Evolutionary conservation across 805 yeast genomes (phyloP).

Genomic region (Sugiyamaella smithiae): DNA sequence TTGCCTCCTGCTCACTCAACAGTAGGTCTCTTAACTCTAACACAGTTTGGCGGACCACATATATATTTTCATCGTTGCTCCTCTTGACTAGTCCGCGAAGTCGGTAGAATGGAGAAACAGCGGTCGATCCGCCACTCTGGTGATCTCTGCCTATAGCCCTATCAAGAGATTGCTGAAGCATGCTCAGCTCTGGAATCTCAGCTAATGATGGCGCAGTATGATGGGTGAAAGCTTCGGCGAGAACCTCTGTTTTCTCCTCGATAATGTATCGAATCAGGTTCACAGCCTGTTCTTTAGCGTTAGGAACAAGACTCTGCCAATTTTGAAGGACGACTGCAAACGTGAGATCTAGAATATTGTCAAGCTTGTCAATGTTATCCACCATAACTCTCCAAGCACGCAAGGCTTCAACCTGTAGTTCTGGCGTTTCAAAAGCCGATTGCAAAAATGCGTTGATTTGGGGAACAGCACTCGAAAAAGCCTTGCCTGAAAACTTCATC

Average conservation of each 20-base stretch:
- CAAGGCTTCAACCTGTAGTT: constrained; percentile 59
- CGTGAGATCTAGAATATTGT: constrained; percentile 68
- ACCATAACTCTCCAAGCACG: constrained; percentile 67
- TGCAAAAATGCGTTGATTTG: constrained; percentile 86
- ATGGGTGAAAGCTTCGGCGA: constrained; percentile 4
- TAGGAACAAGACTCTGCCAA: constrained; percentile 51
- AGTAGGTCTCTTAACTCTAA: constrained; percentile 58
- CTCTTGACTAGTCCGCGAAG: constrained; percentile 47
- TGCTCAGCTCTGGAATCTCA: constrained; percentile 12
- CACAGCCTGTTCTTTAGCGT: constrained; percentile 50
- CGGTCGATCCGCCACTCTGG: neutral
- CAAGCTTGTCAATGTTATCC: constrained; percentile 53
- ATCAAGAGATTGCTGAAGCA: constrained; percentile 6
- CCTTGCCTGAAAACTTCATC: constrained; percentile 50
- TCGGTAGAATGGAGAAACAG: constrained; percentile 1
- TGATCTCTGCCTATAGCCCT: too few species aligned
- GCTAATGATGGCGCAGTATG: constrained; percentile 14
- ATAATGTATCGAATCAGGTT: constrained; percentile 44
- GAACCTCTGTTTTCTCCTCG: constrained; percentile 22
- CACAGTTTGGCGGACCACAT: constrained; percentile 70
- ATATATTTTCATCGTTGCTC: constrained; percentile 58
- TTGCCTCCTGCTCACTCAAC: constrained; percentile 22
- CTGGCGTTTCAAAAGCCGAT: constrained; percentile 63
- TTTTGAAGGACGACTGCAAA: constrained; percentile 70
- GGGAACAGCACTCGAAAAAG: constrained; percentile 68